Conservation (phyloP, 768 basidiomycete species). For the Gymnopilus junonius region DNA sequence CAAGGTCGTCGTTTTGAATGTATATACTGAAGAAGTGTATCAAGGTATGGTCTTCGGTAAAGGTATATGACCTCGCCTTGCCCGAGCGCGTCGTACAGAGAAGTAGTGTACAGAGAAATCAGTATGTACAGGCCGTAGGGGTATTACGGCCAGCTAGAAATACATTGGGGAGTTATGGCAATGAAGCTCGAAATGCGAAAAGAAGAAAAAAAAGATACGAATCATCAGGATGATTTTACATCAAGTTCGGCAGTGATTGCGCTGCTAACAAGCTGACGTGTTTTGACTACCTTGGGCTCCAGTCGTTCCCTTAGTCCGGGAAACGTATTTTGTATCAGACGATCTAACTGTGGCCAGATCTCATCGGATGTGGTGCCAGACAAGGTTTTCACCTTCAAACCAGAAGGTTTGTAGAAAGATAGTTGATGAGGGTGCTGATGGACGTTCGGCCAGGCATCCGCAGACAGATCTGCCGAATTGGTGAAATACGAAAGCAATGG, state of each 20-base stretch:
- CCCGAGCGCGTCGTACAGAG: neutral
- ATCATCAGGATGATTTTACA: constrained; percentile 18
- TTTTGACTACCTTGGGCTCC: constrained; percentile 42
- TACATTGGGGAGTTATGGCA: neutral
- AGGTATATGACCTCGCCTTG: neutral
- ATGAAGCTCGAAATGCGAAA: neutral
- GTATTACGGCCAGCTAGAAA: constrained; percentile 1
- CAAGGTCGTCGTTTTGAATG: neutral
- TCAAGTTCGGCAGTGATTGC: constrained; percentile 45
- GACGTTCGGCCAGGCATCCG: constrained; percentile 29
- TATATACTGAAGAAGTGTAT: constrained; percentile 1
- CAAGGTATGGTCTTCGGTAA: constrained; percentile 64
- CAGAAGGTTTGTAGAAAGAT: constrained; percentile 48
- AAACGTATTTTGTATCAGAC: constrained; percentile 57
- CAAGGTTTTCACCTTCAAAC: constrained; percentile 60
- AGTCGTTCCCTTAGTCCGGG: constrained; percentile 60
- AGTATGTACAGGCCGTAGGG: neutral
- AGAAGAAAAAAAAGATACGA: no score
- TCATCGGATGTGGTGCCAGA: constrained; percentile 82
- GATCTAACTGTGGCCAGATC: constrained; percentile 87
- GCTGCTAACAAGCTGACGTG: constrained; percentile 58
- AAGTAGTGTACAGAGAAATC: constrained; percentile 5
- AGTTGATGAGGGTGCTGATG: constrained; percentile 58
- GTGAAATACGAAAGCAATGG: constrained; percentile 80
- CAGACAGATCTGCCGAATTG: constrained; percentile 32